phyloP scores from a whole-genome alignment of 805 yeast genomes.

The Saccharomyces eubayanus region DNA sequence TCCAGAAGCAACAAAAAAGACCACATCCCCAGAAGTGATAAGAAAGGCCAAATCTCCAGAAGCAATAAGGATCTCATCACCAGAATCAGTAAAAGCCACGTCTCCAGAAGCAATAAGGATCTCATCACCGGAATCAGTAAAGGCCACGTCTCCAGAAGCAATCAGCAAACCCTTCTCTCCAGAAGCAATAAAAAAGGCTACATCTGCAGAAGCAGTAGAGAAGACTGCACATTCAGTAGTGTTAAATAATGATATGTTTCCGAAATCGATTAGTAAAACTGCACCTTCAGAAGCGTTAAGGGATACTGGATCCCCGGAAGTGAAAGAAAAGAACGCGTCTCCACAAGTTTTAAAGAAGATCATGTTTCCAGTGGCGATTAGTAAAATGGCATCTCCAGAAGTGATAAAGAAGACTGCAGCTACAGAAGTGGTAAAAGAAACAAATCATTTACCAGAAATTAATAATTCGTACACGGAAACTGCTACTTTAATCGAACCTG shows the following conservation, averaged over 20 bases:
- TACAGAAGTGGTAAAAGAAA: not conserved
- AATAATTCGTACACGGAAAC: not conserved
- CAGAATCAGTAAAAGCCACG: no score
- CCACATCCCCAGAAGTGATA: not conserved
- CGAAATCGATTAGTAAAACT: not conserved
- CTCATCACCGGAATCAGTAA: not conserved
- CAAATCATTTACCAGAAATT: not conserved
- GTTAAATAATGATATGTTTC: not conserved
- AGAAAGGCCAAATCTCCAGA: not conserved
- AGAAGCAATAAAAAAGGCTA: not conserved
- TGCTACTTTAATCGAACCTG: not conserved
- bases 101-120: not conserved
- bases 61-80: not conserved
- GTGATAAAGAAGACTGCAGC: not conserved
- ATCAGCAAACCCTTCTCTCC: not conserved
- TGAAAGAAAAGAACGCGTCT: not conserved
- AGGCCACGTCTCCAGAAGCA: not conserved
- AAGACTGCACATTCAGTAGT: not conserved
- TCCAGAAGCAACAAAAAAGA: not conserved
- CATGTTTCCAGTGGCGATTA: not conserved
- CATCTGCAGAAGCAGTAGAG: not conserved
- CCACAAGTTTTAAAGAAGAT: not conserved
- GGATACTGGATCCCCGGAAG: not conserved
- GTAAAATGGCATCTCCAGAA: not conserved
- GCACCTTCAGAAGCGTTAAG: not conserved